phyloP scores from a whole-genome alignment of 2,329 filamentous ascomycete species.

The Neonectria ditissima region DNA sequence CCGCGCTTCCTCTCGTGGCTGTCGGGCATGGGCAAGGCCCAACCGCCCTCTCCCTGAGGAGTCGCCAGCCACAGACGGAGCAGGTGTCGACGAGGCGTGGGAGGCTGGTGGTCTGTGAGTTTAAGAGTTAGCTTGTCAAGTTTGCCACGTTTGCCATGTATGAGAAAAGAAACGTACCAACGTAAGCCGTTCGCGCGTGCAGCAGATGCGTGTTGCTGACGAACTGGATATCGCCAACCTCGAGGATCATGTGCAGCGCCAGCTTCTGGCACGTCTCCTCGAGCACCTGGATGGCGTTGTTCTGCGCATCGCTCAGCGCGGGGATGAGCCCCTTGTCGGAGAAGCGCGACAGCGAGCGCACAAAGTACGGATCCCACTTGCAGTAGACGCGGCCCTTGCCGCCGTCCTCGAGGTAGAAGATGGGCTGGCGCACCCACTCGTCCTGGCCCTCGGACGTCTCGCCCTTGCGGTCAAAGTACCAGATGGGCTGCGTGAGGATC shows the following conservation, averaged over 20 bases:
- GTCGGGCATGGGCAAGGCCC: conserved; percentile 86
- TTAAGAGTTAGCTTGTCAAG: conserved; percentile 19
- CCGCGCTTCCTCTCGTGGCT: conserved; percentile 86
- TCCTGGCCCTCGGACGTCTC: conserved; percentile 81
- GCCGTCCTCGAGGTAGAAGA: conserved; percentile 82
- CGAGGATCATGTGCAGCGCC: conserved; percentile 85
- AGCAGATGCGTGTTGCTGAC: conserved; percentile 83
- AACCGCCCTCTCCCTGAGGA: conserved; percentile 85
- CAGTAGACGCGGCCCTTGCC: conserved; percentile 65
- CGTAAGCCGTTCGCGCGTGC: conserved; percentile 86
- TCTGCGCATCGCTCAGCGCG: conserved; percentile 75
- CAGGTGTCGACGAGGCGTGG: conserved; percentile 78
- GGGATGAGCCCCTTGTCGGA: conserved; percentile 80
- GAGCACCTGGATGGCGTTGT: conserved; percentile 68
- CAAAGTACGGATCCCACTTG: conserved; percentile 93
- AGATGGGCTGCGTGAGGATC: conserved; percentile 79
- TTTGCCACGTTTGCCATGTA: accelerated
- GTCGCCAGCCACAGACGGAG: conserved; percentile 88
- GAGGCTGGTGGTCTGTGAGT: conserved; percentile 65
- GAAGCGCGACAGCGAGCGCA: conserved; percentile 80
- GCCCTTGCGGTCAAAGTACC: conserved; percentile 94
- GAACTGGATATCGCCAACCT: conserved; percentile 91
- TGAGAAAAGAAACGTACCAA: conserved; percentile 39
- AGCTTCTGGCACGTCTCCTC: conserved; percentile 81
- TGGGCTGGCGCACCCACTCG: conserved; percentile 76